A percentile compares a stretch with the other conserved stretches of the same genome.
Evolutionary conservation across 208 protist genomes (phyloP).

Genomic region (Novymonas esmeraldas): DNA sequence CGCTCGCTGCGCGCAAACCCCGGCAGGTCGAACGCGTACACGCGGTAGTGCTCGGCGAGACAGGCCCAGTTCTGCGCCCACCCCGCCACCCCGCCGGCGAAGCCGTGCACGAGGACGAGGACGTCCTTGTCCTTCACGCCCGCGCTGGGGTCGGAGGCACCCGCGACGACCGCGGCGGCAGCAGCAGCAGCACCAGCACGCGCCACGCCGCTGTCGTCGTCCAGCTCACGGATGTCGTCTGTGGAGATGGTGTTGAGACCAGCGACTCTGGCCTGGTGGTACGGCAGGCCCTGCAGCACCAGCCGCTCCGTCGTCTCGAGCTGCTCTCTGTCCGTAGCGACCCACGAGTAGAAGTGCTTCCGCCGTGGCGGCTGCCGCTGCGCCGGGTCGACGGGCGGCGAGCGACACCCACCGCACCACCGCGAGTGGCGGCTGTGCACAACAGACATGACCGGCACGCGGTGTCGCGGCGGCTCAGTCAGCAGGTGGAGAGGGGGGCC

Average conservation of each 20-base stretch:
- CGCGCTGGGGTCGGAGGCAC: too few species aligned
- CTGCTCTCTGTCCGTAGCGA: constrained; percentile 36
- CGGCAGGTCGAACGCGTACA: constrained; percentile 68
- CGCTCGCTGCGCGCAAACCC: constrained; percentile 64
- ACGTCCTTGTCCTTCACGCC: constrained; percentile 22
- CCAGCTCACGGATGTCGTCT: constrained; percentile 31
- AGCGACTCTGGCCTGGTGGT: constrained; percentile 32
- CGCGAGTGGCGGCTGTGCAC: too few species aligned
- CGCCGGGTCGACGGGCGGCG: too few species aligned
- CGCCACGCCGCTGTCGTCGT: too few species aligned
- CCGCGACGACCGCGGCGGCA: too few species aligned
- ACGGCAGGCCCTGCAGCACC: constrained; percentile 37
- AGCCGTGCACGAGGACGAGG: constrained; percentile 66
- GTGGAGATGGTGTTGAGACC: constrained; percentile 70
- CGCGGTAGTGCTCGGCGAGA: constrained; percentile 41
- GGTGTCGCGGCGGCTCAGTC: too few species aligned
- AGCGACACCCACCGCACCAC: too few species aligned
- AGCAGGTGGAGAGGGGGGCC: too few species aligned
- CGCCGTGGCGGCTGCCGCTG: constrained; percentile 25
- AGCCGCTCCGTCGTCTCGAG: constrained; percentile 29
- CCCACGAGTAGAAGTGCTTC: constrained; percentile 46
- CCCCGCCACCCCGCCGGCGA: constrained; percentile 59
- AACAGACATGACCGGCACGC: neutral
- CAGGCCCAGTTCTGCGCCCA: constrained; percentile 72
- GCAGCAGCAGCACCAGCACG: too few species aligned